These are phyloP conservation scores for Metschnikowia picachoensis DNA, from an alignment of 805 yeast genomes.

Conservation along the genomic window DNA sequence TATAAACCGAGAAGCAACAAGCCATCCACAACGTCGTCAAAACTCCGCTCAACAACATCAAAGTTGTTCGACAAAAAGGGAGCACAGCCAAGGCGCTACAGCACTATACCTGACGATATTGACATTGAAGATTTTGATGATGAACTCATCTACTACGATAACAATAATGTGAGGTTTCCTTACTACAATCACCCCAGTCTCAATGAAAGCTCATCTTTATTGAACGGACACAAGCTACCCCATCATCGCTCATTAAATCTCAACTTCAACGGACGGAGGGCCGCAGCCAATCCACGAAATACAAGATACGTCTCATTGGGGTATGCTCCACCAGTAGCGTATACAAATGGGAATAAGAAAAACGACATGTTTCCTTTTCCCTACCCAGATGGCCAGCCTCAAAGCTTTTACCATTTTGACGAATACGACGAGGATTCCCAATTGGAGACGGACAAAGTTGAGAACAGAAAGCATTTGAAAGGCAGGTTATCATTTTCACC, in stretches of 20 bases:
- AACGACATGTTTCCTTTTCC: constrained; percentile 35
- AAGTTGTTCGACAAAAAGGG: constrained; percentile 71
- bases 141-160: constrained; percentile 46
- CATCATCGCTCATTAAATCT: constrained; percentile 41
- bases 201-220: constrained; percentile 32
- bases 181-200: constrained; percentile 21
- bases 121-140: constrained; percentile 54
- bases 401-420: constrained; percentile 36
- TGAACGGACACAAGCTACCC: constrained; percentile 27
- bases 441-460: constrained; percentile 7
- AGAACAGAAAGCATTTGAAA: constrained; percentile 3
- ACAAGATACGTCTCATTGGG: constrained; percentile 40
- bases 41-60: constrained; percentile 64
- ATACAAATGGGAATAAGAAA: constrained; percentile 8
- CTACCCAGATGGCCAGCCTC: constrained; percentile 26
- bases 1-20: constrained; percentile 24
- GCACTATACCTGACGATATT: constrained; percentile 63
- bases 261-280: constrained; percentile 25
- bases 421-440: constrained; percentile 36
- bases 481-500: constrained; percentile 21
- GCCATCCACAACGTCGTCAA: constrained; percentile 34
- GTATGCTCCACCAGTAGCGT: constrained; percentile 21
- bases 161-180: constrained; percentile 36
- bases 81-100: constrained; percentile 66
- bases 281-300: constrained; percentile 18